Percentiles rank a stretch among this genome's conserved stretches.
Evolutionary conservation across 2,329 filamentous ascomycete species (phyloP).

Genomic region (Microsporum canis): DNA sequence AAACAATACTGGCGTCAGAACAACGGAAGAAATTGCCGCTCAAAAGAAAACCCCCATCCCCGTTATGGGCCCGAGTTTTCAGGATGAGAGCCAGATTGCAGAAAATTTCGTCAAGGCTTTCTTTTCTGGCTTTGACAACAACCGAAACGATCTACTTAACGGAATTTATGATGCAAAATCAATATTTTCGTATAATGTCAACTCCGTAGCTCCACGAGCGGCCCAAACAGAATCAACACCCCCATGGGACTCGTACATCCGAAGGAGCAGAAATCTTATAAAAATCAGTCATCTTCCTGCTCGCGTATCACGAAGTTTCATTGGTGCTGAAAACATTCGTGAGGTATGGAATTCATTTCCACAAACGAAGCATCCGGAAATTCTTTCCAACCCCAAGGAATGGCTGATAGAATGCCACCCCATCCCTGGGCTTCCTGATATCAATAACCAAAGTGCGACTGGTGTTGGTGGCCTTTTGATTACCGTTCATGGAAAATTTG

Average conservation of each 20-base stretch:
- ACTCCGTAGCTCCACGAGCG: constrained; percentile 47
- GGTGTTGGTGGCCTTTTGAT: constrained; percentile 71
- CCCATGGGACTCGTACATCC: constrained; percentile 62
- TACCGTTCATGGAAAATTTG: constrained; percentile 71
- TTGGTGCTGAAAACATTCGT: constrained; percentile 53
- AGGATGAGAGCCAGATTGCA: constrained; percentile 62
- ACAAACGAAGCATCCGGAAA: constrained; percentile 60
- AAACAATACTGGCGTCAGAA: constrained; percentile 63
- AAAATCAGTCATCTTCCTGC: constrained; percentile 53
- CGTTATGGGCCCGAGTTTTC: constrained; percentile 55
- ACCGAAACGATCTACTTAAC: constrained; percentile 51
- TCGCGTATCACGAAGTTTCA: constrained; percentile 54
- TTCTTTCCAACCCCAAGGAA: constrained; percentile 54
- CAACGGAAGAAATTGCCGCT: constrained; percentile 55
- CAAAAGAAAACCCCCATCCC: constrained; percentile 48
- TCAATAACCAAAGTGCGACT: constrained; percentile 47
- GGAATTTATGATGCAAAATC: constrained; percentile 67
- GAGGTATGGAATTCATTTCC: constrained; percentile 61
- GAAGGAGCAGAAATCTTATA: constrained; percentile 64
- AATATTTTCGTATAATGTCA: constrained; percentile 64
- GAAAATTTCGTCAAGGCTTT: constrained; percentile 66
- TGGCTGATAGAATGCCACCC: constrained; percentile 77
- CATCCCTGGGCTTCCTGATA: constrained; percentile 59
- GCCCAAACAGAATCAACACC: constrained; percentile 36
- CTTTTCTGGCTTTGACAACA: constrained; percentile 60